These are phyloP conservation scores for Penicillium flavigenum DNA, from an alignment of 495 filamentous ascomycete species.

Conservation along the genomic window DNA sequence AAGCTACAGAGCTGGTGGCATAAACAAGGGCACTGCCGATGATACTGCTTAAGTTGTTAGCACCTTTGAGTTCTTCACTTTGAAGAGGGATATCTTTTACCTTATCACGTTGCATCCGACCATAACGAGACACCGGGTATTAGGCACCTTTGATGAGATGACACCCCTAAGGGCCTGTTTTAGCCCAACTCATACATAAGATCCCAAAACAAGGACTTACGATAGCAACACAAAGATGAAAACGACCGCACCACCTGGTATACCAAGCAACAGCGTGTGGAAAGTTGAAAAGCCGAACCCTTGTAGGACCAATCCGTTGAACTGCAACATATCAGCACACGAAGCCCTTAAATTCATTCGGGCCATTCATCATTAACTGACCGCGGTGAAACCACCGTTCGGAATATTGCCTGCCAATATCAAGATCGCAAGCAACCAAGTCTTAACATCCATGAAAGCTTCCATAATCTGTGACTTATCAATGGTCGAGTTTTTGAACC, in stretches of 20 bases:
- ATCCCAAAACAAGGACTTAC: slow-evolving; percentile 11
- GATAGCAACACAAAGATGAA: slow-evolving; percentile 18
- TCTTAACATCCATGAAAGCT: slow-evolving; percentile 44
- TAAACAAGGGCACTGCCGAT: slow-evolving; percentile 26
- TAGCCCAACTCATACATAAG: not conserved
- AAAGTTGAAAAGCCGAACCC: slow-evolving; percentile 37
- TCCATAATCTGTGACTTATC: slow-evolving; percentile 50
- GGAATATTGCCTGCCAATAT: slow-evolving; percentile 26
- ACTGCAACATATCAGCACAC: slow-evolving; percentile 15
- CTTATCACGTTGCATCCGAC: slow-evolving; percentile 16
- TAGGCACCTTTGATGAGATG: slow-evolving; percentile 19
- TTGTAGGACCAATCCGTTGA: slow-evolving; percentile 36
- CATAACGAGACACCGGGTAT: slow-evolving; percentile 23
- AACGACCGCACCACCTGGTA: slow-evolving; percentile 26
- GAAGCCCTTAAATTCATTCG: not conserved
- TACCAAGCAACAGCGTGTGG: slow-evolving; percentile 34
- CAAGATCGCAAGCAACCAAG: slow-evolving; percentile 25
- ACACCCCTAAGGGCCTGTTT: slow-evolving; percentile 3
- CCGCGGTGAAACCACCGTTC: slow-evolving; percentile 37
- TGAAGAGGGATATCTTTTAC: not conserved
- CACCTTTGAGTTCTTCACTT: not conserved
- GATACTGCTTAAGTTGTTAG: slow-evolving; percentile 11
- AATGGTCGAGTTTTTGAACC: slow-evolving; percentile 53
- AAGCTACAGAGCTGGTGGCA: slow-evolving; percentile 38
- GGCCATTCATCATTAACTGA: slow-evolving; percentile 5